phyloP scores from a whole-genome alignment of 1,284 basidiomycete genomes.

The Melampsora larici-populina region DNA sequence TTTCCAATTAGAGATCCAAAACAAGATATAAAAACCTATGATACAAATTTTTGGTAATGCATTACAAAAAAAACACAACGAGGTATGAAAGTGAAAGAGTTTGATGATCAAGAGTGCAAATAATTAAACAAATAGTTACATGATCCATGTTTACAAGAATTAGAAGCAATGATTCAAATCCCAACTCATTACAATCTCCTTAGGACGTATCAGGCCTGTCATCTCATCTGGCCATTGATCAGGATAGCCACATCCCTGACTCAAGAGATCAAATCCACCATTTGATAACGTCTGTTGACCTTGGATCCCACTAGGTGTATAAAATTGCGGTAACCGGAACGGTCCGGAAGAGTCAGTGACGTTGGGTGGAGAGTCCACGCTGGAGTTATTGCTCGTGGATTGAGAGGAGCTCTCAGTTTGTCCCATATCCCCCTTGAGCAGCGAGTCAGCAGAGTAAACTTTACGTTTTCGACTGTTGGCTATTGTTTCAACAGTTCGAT shows the following conservation, averaged over 20 bases:
- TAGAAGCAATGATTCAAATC: slow-evolving; percentile 41
- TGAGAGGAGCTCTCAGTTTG: background rate
- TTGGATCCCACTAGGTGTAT: background rate
- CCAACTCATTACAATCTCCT: slow-evolving; percentile 37
- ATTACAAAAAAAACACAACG: no score
- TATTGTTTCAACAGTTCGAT: background rate
- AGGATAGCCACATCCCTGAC: background rate
- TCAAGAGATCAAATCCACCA: background rate
- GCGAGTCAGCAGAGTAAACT: background rate
- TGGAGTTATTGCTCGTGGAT: background rate
- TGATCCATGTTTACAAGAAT: background rate
- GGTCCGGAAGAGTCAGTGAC: background rate
- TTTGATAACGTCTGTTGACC: background rate
- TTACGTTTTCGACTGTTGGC: background rate
- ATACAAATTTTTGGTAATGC: no score
- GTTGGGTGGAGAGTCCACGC: slow-evolving; percentile 8
- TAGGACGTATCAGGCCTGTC: background rate
- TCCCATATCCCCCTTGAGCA: no score
- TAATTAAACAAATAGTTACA: background rate
- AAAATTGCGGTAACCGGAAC: slow-evolving; percentile 13
- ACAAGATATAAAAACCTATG: no score
- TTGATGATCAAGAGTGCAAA: no score
- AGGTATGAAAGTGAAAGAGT: no score
- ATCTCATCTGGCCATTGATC: background rate
- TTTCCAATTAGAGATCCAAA: no score